Evolutionary conservation across 331 rosid genomes (phyloP).

Genomic region (Quercus tomentella): DNA sequence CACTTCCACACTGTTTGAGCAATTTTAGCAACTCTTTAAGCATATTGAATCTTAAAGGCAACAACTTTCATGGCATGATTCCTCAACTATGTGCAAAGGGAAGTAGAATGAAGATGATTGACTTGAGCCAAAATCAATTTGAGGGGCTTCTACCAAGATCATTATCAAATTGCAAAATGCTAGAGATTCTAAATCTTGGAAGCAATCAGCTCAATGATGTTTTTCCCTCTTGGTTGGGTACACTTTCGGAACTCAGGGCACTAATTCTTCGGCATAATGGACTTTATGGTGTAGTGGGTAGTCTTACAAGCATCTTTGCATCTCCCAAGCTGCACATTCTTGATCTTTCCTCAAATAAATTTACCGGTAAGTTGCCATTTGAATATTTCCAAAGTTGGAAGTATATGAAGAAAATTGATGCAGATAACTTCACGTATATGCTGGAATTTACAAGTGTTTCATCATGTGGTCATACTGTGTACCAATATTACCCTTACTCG

Average conservation of each 20-base stretch:
- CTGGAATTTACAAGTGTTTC: fast-evolving
- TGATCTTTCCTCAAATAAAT: slow-evolving; percentile 4
- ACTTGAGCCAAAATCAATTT: background rate
- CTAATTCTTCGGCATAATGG: too few relatives aligned
- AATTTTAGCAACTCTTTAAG: background rate
- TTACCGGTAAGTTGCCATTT: background rate
- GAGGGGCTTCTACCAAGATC: background rate
- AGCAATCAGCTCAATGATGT: too few relatives aligned
- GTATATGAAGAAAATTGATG: background rate
- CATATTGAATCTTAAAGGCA: background rate
- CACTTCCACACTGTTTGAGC: slow-evolving; percentile 4
- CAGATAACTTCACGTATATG: background rate
- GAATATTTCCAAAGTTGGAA: background rate
- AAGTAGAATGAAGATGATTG: background rate
- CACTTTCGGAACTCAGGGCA: too few relatives aligned
- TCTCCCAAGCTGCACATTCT: background rate
- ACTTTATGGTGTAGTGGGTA: too few relatives aligned
- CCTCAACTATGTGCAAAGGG: background rate
- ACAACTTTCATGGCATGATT: background rate
- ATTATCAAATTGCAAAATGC: background rate
- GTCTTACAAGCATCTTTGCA: too few relatives aligned
- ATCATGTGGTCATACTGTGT: fast-evolving
- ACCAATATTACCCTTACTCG: background rate
- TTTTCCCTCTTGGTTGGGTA: too few relatives aligned
- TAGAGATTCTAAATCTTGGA: background rate